Percentiles rank a stretch among this genome's conserved stretches.
phyloP scores from a whole-genome alignment of 139 green algal genomes.

The Micractinium conductrix region DNA sequence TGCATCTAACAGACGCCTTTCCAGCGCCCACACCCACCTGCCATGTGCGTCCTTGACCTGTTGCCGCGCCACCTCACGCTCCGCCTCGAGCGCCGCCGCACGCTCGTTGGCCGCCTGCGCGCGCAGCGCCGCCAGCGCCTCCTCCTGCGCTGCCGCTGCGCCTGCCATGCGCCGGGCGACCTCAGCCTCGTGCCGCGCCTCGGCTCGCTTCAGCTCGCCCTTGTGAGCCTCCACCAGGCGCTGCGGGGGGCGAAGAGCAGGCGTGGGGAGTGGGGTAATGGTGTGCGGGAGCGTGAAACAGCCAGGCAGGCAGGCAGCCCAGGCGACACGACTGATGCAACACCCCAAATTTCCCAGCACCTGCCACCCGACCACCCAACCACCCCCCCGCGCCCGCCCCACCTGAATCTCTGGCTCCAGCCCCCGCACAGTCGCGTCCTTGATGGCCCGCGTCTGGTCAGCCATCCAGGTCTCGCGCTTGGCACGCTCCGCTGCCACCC shows the following conservation, averaged over 20 bases:
- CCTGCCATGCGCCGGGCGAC: conserved; percentile 10
- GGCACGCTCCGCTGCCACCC: conserved; percentile 46
- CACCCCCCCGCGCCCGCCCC: neutral
- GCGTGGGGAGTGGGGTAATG: neutral
- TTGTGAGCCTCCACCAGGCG: conserved; percentile 55
- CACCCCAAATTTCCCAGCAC: neutral
- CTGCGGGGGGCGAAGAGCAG: conserved; percentile 40
- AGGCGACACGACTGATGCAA: neutral
- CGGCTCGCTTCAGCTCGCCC: conserved; percentile 41
- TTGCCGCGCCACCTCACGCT: conserved; percentile 40
- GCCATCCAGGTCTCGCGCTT: conserved; percentile 56
- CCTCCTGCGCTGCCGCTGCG: conserved; percentile 37
- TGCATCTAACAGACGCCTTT: neutral
- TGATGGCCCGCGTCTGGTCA: conserved; percentile 63
- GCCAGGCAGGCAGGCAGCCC: neutral
- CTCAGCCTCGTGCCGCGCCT: conserved; percentile 29
- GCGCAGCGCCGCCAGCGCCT: conserved; percentile 32
- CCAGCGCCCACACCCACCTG: neutral
- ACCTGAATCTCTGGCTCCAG: conserved; percentile 59
- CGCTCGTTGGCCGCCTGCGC: conserved; percentile 34
- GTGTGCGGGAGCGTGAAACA: neutral
- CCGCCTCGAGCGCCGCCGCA: conserved; percentile 45
- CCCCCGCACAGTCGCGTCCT: conserved; percentile 65
- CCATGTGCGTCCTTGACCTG: conserved; percentile 41
- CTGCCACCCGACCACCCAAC: neutral